Evolutionary conservation across 73 alveolate genomes (phyloP).

Genomic region (Paramecium caudatum): DNA sequence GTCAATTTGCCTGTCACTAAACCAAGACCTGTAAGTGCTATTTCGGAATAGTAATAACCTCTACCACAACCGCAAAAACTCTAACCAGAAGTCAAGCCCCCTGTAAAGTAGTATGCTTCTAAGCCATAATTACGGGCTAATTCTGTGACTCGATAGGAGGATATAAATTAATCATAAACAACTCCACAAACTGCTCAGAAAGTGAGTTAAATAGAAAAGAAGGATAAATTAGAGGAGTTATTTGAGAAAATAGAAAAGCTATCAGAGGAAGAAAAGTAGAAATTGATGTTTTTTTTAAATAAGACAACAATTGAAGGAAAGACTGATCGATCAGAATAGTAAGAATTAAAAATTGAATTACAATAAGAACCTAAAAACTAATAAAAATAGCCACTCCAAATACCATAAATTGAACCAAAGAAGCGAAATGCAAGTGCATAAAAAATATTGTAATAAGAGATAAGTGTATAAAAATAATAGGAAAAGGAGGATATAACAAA

Average conservation of each 20-base stretch:
- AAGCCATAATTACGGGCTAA: constrained; percentile 49
- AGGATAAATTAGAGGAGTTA: constrained; percentile 26
- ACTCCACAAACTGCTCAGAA: not conserved
- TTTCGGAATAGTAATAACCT: constrained; percentile 20
- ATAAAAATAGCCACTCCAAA: not conserved
- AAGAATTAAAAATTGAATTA: not conserved
- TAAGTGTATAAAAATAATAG: constrained; percentile 57
- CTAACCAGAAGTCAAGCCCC: not conserved
- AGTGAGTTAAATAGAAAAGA: not conserved
- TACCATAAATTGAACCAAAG: constrained; percentile 46
- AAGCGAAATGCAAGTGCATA: not conserved
- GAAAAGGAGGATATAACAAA: constrained; percentile 71
- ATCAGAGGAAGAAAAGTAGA: not conserved
- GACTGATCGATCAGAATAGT: not conserved
- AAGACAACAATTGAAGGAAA: not conserved
- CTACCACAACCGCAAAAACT: not conserved
- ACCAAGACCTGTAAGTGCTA: constrained; percentile 50
- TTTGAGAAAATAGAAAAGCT: constrained; percentile 32
- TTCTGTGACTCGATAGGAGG: constrained; percentile 7
- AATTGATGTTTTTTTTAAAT: not conserved
- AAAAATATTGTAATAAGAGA: constrained; percentile 67
- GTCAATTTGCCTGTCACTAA: constrained; percentile 58
- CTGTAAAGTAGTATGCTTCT: constrained; percentile 18
- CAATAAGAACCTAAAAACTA: not conserved
- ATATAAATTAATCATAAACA: not conserved